Base-by-base conservation (phyloP, 352 stramenopile species). In the Globisporangium viniferum region DNA sequence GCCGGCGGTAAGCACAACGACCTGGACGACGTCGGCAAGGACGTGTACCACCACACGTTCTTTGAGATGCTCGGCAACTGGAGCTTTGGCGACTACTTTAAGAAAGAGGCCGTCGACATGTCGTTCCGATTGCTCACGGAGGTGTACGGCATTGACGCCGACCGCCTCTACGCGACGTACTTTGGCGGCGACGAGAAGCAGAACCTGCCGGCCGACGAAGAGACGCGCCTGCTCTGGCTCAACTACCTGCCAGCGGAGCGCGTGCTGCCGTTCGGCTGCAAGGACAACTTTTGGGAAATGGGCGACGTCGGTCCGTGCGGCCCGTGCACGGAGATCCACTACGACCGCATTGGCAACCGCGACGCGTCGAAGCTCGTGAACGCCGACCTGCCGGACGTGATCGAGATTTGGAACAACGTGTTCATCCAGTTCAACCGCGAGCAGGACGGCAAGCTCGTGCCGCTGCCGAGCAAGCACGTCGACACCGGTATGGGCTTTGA, bases 271-370 rank as follows among this genome's bases (percentile, higher is more conserved):
- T 99, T 98, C 68, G 89, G 84, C 71, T 96, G 88, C 73, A 98
- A 98, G 78, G 98, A 99, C 80, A 99, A 99, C 80, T 99, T 99
- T 83, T 99, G 98, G 98, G 98, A 99, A 84, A 99, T 99, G 98
- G 98, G 98, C 58, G 98, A 99, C 66, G 96, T 96, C 15, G 98
- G 98, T 59, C 98, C 98, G 44, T 99, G 98, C 79, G 98, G 98
- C 24, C 98, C 98, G 15, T 99, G 98, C 86, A 98, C 93, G 63
- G 98, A 99, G 87, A 98, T 99, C 81, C 98, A 99, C 83, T 99
- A 98, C 81, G 98, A 99, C 83, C 91, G 97, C 44, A 98, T 99
- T 66, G 97, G 97, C 22, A 88, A 91, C 67, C 86, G 97, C 31
- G 92, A 99, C 76, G 92, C 95, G 12, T 74, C 91, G 18, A 59